Evolutionary conservation across 495 filamentous ascomycete species (phyloP), one percentile per base, ranked within the genome.

Genomic region (Daldinia caldariorum): DNA sequence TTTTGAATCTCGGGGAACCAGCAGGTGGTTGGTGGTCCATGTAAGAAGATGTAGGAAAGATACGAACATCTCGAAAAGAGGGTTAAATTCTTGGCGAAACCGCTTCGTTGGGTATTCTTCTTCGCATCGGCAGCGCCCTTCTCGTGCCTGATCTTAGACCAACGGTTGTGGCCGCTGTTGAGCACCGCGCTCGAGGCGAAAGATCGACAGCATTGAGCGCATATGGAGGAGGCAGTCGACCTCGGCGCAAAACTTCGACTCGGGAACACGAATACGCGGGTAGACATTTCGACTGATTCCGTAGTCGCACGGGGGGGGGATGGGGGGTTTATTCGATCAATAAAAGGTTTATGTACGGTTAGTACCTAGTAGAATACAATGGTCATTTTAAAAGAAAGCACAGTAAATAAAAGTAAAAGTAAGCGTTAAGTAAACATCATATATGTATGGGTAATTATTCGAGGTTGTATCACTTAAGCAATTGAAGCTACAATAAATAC

Each of bases 81-180:
- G 53, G 84, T 74, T 64, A 92, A 83, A 62, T 84, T 79, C 51
- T 86, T 79, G 39, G 84, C 59, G 69, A 87, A 81, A 31, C 68
- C 43, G 20, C 72, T 78, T 8, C 87, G 81, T 60, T 81, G 70
- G 14, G 78, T 71, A 61, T 78, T 86, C 73, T 87, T 90, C 69
- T 82, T 83, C 12, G 77, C 77, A 80, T 97, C 94, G 67, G 88
- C 88, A 70, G 88, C 90, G 41, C 87, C 92, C 79, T 99, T 99
- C 80, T 94, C 92, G 77, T 99, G 96, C 70, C 89, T 91, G 80
- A 97, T 97, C 69, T 94, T 95, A 38, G 92, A 92, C 95, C 95
- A 99, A 76, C 91, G 89, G 77, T 88, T 97, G 79, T 97, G 93
- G 37, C 94, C 94, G 49, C 91, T 91, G 34, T 79, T 79, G 6